These are phyloP conservation scores for Fusarium sp. DNA, from an alignment of 2,329 filamentous ascomycete species.

Conservation along the genomic window DNA sequence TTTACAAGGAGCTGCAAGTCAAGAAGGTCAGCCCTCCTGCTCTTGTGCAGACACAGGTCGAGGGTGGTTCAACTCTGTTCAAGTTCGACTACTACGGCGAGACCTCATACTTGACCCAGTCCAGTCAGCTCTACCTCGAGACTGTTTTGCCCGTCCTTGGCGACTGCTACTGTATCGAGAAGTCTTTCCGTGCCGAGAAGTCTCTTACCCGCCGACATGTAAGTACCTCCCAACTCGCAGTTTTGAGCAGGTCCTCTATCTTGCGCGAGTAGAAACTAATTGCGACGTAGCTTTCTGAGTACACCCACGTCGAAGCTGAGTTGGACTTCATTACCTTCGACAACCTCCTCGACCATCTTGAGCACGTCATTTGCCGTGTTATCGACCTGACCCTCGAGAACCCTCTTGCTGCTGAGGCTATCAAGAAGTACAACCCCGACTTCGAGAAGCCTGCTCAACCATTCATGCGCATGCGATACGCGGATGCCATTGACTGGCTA, in stretches of 20 bases:
- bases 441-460: conserved; percentile 86
- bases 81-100: conserved; percentile 90
- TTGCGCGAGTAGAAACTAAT: conserved; percentile 1
- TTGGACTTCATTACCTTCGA: conserved; percentile 95
- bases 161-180: conserved; percentile 97
- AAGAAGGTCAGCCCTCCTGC: conserved; percentile 90
- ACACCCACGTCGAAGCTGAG: conserved; percentile 96
- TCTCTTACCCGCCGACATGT: conserved; percentile 89
- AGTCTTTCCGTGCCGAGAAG: conserved; percentile 98
- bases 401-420: conserved; percentile 75
- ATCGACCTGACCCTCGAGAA: conserved; percentile 82
- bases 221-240: conserved; percentile 5
- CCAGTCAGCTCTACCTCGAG: conserved; percentile 96
- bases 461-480: conserved; percentile 95
- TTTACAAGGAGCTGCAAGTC: conserved; percentile 81
- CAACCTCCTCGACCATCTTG: conserved; percentile 88
- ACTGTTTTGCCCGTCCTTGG: conserved; percentile 91
- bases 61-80: conserved; percentile 93
- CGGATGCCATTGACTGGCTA: conserved; percentile 95
- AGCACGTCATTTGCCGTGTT: conserved; percentile 87
- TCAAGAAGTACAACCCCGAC: conserved; percentile 90
- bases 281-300: conserved; percentile 76
- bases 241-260: neutral
- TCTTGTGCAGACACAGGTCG: conserved; percentile 94
- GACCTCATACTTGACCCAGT: conserved; percentile 93